Base-by-base conservation (phyloP, 2,329 filamentous ascomycete genomes). In the Fusarium anthophilum region DNA sequence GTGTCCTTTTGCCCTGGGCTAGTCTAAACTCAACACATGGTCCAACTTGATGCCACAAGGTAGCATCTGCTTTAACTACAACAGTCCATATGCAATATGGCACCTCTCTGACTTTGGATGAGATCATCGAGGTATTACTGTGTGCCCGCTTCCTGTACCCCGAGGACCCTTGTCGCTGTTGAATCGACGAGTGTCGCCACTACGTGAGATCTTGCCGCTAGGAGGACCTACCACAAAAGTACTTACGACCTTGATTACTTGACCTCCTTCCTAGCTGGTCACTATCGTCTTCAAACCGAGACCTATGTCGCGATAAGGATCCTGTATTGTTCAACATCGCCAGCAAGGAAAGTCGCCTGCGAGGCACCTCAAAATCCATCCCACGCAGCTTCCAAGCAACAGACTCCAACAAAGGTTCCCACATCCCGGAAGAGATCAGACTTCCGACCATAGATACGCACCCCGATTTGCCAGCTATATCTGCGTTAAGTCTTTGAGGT, bases 181-280 rank as follows among this genome's bases (percentile, higher is more conserved):
- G 37, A 38, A 30, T 45, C n/a, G 41, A 65, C 20, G 26, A 41
- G 43, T 51, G 50, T 56, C 47, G 48, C 53, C 48, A 54, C 58
- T 63, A 39, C 58, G 54, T 48, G 60, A 47, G 53, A 63, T 68
- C 32, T 54, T 37, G 47, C 35, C 39, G 37, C 61, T 56, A 48
- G 12, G 53, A 14, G 15, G 47, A 30, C 24, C 26, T 35, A 12
- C 38, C 47, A 54, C 73, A 76, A 77, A 74, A 74, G 72, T 72
- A 38, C 74, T 59, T 74, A 20, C 63, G 48, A 53, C 56, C 38
- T 55, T 45, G 37, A 43, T 32, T 45, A 39, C 44, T 67, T 26
- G 48, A 51, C 64, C 71, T 71, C 73, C 76, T 76, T 77, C 71
- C 73, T 71, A 77, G 66, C 69, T 60, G 37, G 71, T 63, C 47